Base-by-base conservation (phyloP, 2,329 filamentous ascomycete genomes). In the Pseudogymnoascus sp. region DNA sequence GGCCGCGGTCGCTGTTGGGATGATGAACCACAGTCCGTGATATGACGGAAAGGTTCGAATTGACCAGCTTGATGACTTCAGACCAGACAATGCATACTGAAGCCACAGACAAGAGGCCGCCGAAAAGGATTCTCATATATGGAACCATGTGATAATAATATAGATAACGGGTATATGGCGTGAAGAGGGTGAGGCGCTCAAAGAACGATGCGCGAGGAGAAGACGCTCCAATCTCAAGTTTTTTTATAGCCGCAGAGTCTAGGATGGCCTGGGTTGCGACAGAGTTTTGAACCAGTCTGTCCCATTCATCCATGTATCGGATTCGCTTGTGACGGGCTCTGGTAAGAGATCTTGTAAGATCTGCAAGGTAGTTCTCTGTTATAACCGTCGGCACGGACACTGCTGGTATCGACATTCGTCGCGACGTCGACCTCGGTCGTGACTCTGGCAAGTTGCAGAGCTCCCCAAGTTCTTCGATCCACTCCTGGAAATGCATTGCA, bases 381-480 rank as follows among this genome's bases (percentile, higher is more conserved):
- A 99, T 90, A 59, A 98, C 88, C 16, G 89, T 86, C 0, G 93
- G 93, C 2, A 93, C 72, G 4, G 75, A 79, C 61, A 79, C 77
- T 50, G 75, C 72, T 28, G 80, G 76, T 19, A 77, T 75, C 46
- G 76, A 71, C 65, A 79, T 72, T 19, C 77, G 75, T 31, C 78
- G 73, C 53, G 74, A 71, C 50, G 75, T 68, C 50, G 75, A 72
- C 61, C 80, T 77, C 2, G 82, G 79, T 43, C 79, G 78, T 3
- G 80, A 78, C 68, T 93, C 90, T 2, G 87, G 84, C 5, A 91
- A 75, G 69, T 84, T 87, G 50, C 87, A 86, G 66, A 88, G 84
- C 67, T 98, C 93, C 2, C 86, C 87, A 33, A 99, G 79, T 72
- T 99, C 95, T 68, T 98, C 93, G 67, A 99, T 96, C 95, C 95